phyloP scores from a whole-genome alignment of 2,329 filamentous ascomycete species.

The Paecilomyces sp. region DNA sequence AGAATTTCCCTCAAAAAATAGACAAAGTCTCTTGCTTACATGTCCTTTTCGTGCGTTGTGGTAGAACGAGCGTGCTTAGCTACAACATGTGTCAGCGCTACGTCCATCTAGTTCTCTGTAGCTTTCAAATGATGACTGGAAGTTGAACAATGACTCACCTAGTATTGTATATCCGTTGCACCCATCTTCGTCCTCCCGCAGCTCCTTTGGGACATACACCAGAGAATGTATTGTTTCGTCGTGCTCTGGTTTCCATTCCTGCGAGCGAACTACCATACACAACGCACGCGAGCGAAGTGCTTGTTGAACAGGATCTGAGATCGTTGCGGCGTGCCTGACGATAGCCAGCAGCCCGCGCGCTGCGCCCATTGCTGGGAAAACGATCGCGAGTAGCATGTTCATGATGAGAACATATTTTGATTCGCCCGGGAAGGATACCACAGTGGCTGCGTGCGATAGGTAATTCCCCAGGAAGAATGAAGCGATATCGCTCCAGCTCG shows the following conservation, averaged over 20 bases:
- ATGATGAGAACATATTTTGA: constrained; percentile 6
- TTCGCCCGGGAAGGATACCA: constrained; percentile 24
- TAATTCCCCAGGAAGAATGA: constrained; percentile 30
- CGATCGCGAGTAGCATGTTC: constrained; percentile 12
- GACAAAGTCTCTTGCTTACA: background rate
- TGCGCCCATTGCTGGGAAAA: constrained; percentile 18
- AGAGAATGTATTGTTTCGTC: constrained; percentile 11
- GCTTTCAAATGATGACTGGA: background rate
- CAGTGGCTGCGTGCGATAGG: constrained; percentile 27
- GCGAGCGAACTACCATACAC: constrained; percentile 20
- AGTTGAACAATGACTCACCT: background rate
- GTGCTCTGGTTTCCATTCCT: constrained; percentile 13
- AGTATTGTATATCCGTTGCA: background rate
- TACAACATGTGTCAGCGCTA: background rate
- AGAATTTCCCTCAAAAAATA: background rate
- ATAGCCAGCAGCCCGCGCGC: constrained; percentile 20
- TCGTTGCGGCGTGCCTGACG: constrained; percentile 10
- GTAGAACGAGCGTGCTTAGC: background rate
- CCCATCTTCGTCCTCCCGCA: constrained; percentile 7
- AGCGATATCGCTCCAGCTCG: constrained; percentile 13
- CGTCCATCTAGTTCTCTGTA: background rate
- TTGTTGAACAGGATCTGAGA: constrained; percentile 12
- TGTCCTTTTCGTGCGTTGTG: background rate
- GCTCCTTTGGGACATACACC: constrained; percentile 5
- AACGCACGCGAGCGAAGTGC: constrained; percentile 20